phyloP scores from a whole-genome alignment of 164 flowering plant species.

The Chimonanthus praecox region DNA sequence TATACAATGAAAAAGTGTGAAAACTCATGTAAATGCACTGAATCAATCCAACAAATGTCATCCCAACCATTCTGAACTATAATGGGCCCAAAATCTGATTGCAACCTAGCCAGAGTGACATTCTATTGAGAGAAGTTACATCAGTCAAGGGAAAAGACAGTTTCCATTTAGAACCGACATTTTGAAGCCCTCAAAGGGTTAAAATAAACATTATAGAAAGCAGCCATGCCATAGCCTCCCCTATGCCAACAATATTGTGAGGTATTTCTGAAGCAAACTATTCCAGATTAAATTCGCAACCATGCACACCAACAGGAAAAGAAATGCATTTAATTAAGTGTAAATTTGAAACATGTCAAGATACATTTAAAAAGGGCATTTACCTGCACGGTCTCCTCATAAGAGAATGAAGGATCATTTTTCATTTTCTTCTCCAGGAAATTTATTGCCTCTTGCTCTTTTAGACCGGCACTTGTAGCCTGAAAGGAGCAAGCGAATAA shows the following conservation, averaged over 20 bases:
- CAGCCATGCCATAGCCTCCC: background rate
- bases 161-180: background rate
- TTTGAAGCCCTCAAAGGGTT: background rate
- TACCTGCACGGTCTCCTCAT: slow-evolving; percentile 97
- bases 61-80: background rate
- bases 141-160: background rate
- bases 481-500: slow-evolving; percentile 13
- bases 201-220: background rate
- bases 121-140: background rate
- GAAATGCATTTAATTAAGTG: background rate
- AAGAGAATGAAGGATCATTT: slow-evolving; percentile 77
- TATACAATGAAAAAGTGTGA: background rate
- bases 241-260: too few relatives aligned
- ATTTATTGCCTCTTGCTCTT: slow-evolving; percentile 95
- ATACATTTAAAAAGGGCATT: background rate
- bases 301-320: background rate
- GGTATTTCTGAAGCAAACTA: too few relatives aligned
- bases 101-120: background rate
- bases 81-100: background rate
- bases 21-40: background rate
- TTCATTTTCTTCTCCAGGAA: slow-evolving; percentile 98
- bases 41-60: background rate
- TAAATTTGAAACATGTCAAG: background rate
- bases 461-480: slow-evolving; percentile 96
- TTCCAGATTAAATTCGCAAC: background rate